Evolutionary conservation across 2,329 filamentous ascomycete genomes (phyloP), one percentile per base, ranked within the genome.

Genomic region (Penicillium sp.): DNA sequence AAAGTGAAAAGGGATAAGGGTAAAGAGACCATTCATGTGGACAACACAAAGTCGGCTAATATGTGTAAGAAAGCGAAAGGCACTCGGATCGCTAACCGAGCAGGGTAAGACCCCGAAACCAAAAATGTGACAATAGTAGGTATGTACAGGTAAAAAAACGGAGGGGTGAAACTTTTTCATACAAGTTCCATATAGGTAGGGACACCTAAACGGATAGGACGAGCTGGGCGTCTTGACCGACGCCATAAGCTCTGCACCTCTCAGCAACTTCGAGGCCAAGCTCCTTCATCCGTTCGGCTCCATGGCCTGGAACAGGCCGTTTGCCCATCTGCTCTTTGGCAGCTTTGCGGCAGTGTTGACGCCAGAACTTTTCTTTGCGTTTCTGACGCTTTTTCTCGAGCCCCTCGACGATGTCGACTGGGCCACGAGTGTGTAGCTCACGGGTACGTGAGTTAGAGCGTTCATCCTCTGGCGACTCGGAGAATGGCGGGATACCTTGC

Each of bases 401-500:
- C 9, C 94, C 94, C 73, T 96, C 96, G 75, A 97, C 90, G 59
- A 97, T 99, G 74, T 97, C 94, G 63, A 99, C 95, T 35, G 94
- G 92, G n/a, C 91, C 91, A 60, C 94, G 89, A 10, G 90, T 84
- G 61, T 94, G 91, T 40, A 85, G 77, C 48, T 87, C 82, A 14
- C 73, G 72, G 55, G 66, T 69, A 57, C 64, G 69, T 47, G 73
- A 71, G 41, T 67, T 69, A 46, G 73, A 71, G 40, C 66, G 60
- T 53, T 73, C 65, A 52, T 67, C 63, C 61, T 74, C 66, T 28
- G 71, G 65, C 25, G 71, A 69, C 56, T 73, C 66, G 31, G 63
- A 77, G 75, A 56, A 67, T 61, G 64, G 67, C 53, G 48, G 68
- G 60, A 64, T 70, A 60, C 60, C 73, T 60, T 59, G 64, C 66